Evolutionary conservation across 2,329 filamentous ascomycete genomes (phyloP), one percentile per base, ranked within the genome.

Genomic region (Colletotrichum sidae): DNA sequence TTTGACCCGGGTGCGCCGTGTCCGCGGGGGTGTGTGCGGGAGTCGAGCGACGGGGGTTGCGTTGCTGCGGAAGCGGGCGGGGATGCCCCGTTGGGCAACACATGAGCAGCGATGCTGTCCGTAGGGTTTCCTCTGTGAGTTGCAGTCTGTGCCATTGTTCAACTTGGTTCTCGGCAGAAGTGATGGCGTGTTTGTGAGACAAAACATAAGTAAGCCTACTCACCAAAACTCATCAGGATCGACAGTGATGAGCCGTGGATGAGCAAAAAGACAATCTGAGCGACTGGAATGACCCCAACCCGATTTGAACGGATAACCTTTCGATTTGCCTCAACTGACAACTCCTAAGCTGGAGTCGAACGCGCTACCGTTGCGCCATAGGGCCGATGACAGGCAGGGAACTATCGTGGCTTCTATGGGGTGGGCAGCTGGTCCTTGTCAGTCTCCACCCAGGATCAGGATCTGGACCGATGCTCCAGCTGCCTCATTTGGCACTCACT

Each of bases 1-100:
- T 86, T 78, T 72, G 75, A 83, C 69, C 65, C 68, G 0, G 39
- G 41, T 15, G 58, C 63, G 11, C 39, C 53, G 9, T 68, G 66
- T 15, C 66, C 66, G 6, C 37, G 33, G 46, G 66, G 66, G 15
- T 68, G 66, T 37, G 55, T 54, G 17, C 45, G 66, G 41, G 51
- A 41, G 25, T 41, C 34, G 25, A 49, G 15, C 25, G 52, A 35
- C 44, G 55, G 47, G 10, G 17, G 2, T 37, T 67, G 64, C 9
- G 17, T 13, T 11, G 52, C 60, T 37, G 54, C 44, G 25, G 25
- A 5, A 1, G 25, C 25, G 5, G 25, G 25, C 25, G 25, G 25
- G 25, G 5, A 4, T 25, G 25, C 25, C 25, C 2, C 25, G 25
- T 25, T 4, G 25, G 25, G 25, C 4, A 5, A 25, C 4, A 2